Evolutionary conservation across 352 stramenopile species (phyloP), one percentile per base, ranked within the genome.

Genomic region (Peronospora belbahrii): DNA sequence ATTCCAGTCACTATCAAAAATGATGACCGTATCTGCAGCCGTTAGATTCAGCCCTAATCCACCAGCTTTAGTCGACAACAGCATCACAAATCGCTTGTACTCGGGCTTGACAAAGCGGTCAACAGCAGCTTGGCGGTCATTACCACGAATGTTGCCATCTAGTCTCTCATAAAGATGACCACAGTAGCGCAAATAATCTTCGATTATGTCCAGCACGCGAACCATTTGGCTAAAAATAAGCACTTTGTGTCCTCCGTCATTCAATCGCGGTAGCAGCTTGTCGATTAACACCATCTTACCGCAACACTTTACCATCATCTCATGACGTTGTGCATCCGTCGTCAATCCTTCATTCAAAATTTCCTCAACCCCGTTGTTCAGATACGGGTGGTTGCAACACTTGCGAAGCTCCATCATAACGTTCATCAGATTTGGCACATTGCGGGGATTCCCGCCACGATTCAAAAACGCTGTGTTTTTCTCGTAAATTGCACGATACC

Each of bases 251-350:
- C 96, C 95, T 42, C 97, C 94, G 39, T 90, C 79, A 55, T 97
- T 97, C 17, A 99, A 68, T 8, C 94, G 86, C 10, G 96, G 95
- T 9, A 99, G 69, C 9, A 99, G 67, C 63, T 99, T 99, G 69
- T 99, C 97, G 17, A 99, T 79, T 18, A 99, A 57, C 47, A 99
- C 94, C 60, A 99, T 94, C 68, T 99, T 99, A n/a, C 97, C 97
- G 31, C 93, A 98, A 49, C 88, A 95, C 51, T 97, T 96, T 19
- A 99, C 92, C 50, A 99, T 82, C 71, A 96, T 90, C 28, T 97
- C 88, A 44, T 85, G 71, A 27, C 95, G 82, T 52, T 92, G 62
- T 0, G 55, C 62, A 34, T 95, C 82, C 2, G 78, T 82, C 10
- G 54, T 62, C 9, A 94, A 55, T 0, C 80, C 80, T 60, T 95